Base-by-base conservation (phyloP, 176 grass and related monocot species). In the Lolium rigidum region DNA sequence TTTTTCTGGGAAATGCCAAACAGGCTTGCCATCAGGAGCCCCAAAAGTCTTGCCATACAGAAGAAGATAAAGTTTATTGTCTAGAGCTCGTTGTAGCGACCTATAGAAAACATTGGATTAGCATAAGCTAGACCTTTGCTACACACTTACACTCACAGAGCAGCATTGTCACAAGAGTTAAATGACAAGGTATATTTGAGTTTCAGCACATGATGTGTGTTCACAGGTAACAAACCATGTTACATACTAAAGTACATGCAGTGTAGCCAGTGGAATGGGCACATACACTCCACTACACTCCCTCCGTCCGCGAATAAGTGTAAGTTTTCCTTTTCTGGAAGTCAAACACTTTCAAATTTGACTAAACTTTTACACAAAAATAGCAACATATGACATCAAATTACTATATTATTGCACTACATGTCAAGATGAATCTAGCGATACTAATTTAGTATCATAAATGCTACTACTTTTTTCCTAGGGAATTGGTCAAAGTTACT, bases 1-100 rank as follows among this genome's bases (percentile, higher is more conserved):
- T 94, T 98, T 95, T 81, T 98, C 94, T 24, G 93, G 93, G 70
- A 98, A 95, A 92, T 98, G 97, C 97, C 97, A 98, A 82, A 92
- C 79, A 50, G 90, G 84, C 50, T 91, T 92, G 26, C 76, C 81
- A 69, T 92, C 94, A 88, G 88, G 70, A 89, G 88, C 52, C 10
- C 93, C 97, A 77, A 83, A 92, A 20, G 81, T 18, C 4, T 81
- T 92, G 51, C 97, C 92, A 74, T 98, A 95, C 58, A 98, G 66
- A 25, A 98, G 90, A 85, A 98, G 97, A 87, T 95, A 98, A 12
- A 98, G 94, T 81, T 86, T 98, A 56, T 85, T 90, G 50, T 98
- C 97, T 67, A 98, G 88, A 88, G 92, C 93, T 85, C 97, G 91
- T 52, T 98, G 84, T 68, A 98, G 76, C 64, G 97, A 95, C 88